These are phyloP conservation scores for Pittosporum tobira DNA, from an alignment of 129 eudicot genomes.

Conservation along the genomic window DNA sequence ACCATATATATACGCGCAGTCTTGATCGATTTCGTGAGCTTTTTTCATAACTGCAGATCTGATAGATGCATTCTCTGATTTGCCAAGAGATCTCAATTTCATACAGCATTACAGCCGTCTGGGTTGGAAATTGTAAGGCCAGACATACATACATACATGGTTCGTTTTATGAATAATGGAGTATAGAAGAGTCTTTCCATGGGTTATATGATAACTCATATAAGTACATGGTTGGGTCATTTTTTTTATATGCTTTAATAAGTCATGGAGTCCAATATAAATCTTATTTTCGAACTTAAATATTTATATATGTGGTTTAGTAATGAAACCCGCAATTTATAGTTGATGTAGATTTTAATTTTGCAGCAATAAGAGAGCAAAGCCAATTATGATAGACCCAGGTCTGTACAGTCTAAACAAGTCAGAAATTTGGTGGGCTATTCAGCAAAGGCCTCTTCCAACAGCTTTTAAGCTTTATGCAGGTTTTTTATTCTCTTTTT, in stretches of 20 bases:
- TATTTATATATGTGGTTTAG: not conserved
- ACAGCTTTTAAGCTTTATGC: constrained; percentile 94
- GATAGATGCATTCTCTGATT: constrained; percentile 59
- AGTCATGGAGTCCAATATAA: no score
- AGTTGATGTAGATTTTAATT: not conserved
- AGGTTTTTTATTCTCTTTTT: constrained; percentile 29
- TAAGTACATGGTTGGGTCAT: no score
- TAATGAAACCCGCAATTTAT: not conserved
- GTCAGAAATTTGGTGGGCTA: constrained; percentile 85
- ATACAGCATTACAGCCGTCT: constrained; percentile 71
- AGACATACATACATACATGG: not conserved
- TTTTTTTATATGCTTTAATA: not conserved
- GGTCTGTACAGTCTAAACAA: constrained; percentile 64
- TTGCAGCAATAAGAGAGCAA: constrained; percentile 86
- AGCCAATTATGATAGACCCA: constrained; percentile 89
- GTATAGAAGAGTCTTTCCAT: no score
- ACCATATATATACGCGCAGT: no score
- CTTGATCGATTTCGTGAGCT: no score
- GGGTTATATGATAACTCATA: no score
- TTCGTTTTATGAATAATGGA: no score
- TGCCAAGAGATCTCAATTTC: constrained; percentile 81
- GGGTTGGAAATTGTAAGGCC: constrained; percentile 84
- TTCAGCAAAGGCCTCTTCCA: constrained; percentile 75
- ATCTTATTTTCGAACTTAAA: no score
- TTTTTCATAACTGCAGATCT: constrained; percentile 51